A percentile compares a stretch with the other conserved stretches of the same genome.
These are phyloP conservation scores for Leccinum uliginosum DNA, from an alignment of 768 basidiomycete genomes.

Conservation along the genomic window DNA sequence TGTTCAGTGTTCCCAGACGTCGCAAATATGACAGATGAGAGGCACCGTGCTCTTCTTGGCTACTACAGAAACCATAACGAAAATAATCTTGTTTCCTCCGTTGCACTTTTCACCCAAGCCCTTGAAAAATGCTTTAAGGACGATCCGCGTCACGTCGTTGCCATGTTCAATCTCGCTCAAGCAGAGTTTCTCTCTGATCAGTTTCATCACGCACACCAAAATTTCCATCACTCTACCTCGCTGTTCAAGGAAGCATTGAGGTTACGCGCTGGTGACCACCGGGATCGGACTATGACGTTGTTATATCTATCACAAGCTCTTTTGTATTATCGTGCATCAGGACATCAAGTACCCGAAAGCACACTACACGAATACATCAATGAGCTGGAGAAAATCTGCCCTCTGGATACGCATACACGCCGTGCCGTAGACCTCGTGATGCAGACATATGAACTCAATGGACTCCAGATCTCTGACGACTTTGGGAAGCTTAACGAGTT, in stretches of 20 bases:
- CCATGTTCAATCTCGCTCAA: constrained; percentile 8
- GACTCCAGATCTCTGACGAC: neutral
- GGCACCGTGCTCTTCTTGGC: neutral
- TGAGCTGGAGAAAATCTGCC: neutral
- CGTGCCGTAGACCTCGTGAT: neutral
- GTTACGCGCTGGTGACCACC: constrained; percentile 1
- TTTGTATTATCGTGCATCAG: neutral
- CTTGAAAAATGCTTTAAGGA: neutral
- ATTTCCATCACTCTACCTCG: neutral
- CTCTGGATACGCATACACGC: neutral
- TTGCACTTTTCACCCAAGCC: constrained; percentile 9
- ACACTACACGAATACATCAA: neutral
- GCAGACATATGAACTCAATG: neutral
- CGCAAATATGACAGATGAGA: neutral
- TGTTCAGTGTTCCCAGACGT: neutral
- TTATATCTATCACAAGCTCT: neutral
- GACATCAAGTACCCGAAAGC: neutral
- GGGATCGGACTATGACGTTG: constrained; percentile 7
- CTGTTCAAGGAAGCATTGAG: constrained; percentile 10
- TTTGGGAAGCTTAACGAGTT: neutral
- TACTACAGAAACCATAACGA: neutral
- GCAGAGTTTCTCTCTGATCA: neutral
- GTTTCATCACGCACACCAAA: neutral
- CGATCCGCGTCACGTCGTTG: neutral
- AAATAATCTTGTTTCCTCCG: neutral